Evolutionary conservation across 768 basidiomycete species (phyloP), one percentile per base, ranked within the genome.

Genomic region (Russula foetens): DNA sequence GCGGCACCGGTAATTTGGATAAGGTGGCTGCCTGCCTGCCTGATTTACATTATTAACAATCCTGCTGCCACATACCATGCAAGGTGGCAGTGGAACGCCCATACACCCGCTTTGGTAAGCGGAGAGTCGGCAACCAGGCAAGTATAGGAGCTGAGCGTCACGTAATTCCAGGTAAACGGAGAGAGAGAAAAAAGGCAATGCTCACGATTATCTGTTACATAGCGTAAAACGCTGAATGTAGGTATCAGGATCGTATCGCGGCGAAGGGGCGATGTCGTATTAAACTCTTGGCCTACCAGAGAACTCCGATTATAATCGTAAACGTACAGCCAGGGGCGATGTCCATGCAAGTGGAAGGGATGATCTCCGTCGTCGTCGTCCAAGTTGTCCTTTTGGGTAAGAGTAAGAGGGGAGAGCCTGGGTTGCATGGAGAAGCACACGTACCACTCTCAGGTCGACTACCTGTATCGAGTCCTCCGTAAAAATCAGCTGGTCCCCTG

Each of bases 231-330:
- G 19, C 41, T 64, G 45, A 56, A 56, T 2, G 54, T 62, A 7
- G 61, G 64, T 26, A 65, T 63, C 45, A 65, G 57, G 47, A 59
- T n/a, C n/a, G 62, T 63, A 28, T 63, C 64, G 21, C 54, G 64
- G 4, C 35, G 41, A 33, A 63, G 53, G 33, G 61, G 64, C 21
- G 62, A 51, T 7, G 56, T 64, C 17, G 39, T 23, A 43, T 62
- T 54, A 4, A 64, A 41, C 31, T 31, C 23, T 41, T 64, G 60
- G 5, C 63, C 63, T n/a, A n/a, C n/a, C n/a, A n/a, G n/a, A n/a
- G n/a, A 35, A 41, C 15, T 41, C 33, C 26, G 7, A 28, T 8
- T 5, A 6, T 29, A 21, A 24, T 17, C 1, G 41, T 21, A 2
- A 12, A 44, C 58, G 17, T 48, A 65, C 62, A 65, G 63, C 58